These are phyloP conservation scores for Podaxis rugospora DNA, from an alignment of 768 basidiomycete species.

Conservation along the genomic window DNA sequence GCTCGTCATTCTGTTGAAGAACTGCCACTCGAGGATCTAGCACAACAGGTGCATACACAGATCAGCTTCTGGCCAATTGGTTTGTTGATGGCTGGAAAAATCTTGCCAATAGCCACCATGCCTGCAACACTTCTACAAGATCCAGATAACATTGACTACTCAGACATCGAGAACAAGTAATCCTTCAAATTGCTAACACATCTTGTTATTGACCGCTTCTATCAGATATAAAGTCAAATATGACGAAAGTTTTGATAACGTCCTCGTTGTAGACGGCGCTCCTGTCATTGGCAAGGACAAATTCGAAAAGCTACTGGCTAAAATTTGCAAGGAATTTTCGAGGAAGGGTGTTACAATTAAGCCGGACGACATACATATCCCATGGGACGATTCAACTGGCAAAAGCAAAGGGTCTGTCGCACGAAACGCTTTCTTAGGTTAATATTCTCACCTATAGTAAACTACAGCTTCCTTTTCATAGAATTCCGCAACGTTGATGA, in stretches of 20 bases:
- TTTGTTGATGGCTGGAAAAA: not conserved
- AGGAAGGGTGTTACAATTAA: conserved; percentile 77
- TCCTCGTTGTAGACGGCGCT: conserved; percentile 88
- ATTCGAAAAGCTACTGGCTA: conserved; percentile 74
- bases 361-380: conserved; percentile 76
- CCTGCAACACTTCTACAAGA: conserved; percentile 34
- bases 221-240: conserved; percentile 79
- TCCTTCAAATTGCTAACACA: not conserved
- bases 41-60: conserved; percentile 17
- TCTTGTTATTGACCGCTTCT: conserved; percentile 1
- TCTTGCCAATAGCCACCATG: conserved; percentile 32
- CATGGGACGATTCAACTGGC: conserved; percentile 78
- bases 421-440: not conserved
- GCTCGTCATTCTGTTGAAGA: not conserved
- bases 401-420: conserved; percentile 86
- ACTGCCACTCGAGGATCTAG: not conserved
- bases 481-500: conserved; percentile 71
- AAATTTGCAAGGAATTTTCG: conserved; percentile 79
- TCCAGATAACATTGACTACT: conserved; percentile 76
- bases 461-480: conserved; percentile 71
- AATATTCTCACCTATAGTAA: conserved; percentile 6
- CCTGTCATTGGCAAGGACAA: conserved; percentile 87
- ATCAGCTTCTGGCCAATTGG: conserved; percentile 4
- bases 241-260: conserved; percentile 86
- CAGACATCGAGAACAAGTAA: conserved; percentile 86